These are phyloP conservation scores for Auxenochlorella pyrenoidosa DNA, from an alignment of 139 green algal species.

Conservation along the genomic window DNA sequence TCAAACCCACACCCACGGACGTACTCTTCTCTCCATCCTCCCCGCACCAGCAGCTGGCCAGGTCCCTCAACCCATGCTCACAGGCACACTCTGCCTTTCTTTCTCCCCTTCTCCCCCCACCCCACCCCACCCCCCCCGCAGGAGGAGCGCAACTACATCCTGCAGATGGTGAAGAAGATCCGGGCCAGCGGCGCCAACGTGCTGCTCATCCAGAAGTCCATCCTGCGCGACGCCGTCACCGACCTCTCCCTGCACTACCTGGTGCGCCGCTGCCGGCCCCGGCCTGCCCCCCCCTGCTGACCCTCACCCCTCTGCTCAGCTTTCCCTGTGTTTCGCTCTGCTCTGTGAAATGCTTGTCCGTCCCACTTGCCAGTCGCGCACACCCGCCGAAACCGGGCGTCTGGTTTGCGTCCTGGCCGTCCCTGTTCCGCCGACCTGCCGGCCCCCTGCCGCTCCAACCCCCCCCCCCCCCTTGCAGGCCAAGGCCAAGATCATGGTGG, in stretches of 20 bases:
- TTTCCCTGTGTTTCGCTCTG: too few relatives aligned
- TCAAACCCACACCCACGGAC: too few relatives aligned
- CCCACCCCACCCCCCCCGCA: background rate
- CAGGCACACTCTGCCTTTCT: background rate
- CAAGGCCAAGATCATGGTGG: constrained; percentile 99
- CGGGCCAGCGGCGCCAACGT: constrained; percentile 96
- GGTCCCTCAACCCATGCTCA: too few relatives aligned
- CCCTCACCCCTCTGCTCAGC: too few relatives aligned
- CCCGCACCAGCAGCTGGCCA: too few relatives aligned
- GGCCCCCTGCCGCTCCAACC: too few relatives aligned
- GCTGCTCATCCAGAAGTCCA: constrained; percentile 99
- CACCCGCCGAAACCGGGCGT: too few relatives aligned
- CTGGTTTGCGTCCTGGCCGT: background rate
- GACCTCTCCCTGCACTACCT: constrained; percentile 99
- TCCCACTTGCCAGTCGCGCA: too few relatives aligned
- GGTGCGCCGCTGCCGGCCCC: constrained; percentile 39
- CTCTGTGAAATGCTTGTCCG: too few relatives aligned
- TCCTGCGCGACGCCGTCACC: constrained; percentile 96
- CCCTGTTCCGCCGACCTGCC: background rate
- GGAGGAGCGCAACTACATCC: constrained; percentile 99
- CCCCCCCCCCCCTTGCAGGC: constrained; percentile 53
- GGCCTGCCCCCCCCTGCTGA: too few relatives aligned
- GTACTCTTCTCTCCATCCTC: too few relatives aligned
- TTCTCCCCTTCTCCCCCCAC: background rate
- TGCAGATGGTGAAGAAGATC: constrained; percentile 99